Percentiles rank a stretch among this genome's conserved stretches.
phyloP scores from a whole-genome alignment of 257 asterid genomes.

The Echites panduratus region DNA sequence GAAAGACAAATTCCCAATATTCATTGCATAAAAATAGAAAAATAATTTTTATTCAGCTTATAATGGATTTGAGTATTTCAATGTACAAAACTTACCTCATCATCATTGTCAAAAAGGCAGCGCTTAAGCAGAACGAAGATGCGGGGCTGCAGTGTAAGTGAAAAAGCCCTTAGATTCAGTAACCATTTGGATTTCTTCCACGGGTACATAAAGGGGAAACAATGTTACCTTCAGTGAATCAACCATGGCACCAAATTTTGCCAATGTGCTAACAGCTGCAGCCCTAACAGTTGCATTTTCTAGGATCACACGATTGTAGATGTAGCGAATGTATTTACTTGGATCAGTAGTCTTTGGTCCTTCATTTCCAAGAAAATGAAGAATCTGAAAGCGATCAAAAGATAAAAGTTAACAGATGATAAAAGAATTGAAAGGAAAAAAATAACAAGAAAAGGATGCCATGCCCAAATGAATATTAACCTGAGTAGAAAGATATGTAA shows the following conservation, averaged over 20 bases:
- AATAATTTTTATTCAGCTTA: background rate
- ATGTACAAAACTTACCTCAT: conserved; percentile 59
- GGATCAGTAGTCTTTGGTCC: conserved; percentile 97
- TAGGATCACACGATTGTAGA: conserved; percentile 81
- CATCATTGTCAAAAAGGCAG: conserved; percentile 85
- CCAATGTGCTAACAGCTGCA: conserved; percentile 91
- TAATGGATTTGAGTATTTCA: background rate
- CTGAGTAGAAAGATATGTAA: conserved; percentile 96
- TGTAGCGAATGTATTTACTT: conserved; percentile 82
- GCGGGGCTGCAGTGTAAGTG: conserved; percentile 67
- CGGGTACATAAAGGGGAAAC: conserved; percentile 8
- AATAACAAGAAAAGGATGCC: conserved; percentile 6
- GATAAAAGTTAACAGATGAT: conserved; percentile 1
- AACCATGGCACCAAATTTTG: conserved; percentile 85
- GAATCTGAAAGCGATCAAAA: conserved; percentile 43
- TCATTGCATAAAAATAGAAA: background rate
- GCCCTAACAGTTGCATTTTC: conserved; percentile 97
- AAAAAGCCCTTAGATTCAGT: conserved; percentile 19
- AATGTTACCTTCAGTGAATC: conserved; percentile 70
- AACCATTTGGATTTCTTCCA: conserved; percentile 10
- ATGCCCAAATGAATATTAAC: conserved; percentile 28
- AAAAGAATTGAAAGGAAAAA: conserved; percentile 4
- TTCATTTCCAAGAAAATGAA: conserved; percentile 93
- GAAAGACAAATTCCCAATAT: background rate
- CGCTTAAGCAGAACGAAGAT: conserved; percentile 70